Evolutionary conservation across 345 rosid genomes (phyloP), one percentile per base, ranked within the genome.

Genomic region (Populus tremula): DNA sequence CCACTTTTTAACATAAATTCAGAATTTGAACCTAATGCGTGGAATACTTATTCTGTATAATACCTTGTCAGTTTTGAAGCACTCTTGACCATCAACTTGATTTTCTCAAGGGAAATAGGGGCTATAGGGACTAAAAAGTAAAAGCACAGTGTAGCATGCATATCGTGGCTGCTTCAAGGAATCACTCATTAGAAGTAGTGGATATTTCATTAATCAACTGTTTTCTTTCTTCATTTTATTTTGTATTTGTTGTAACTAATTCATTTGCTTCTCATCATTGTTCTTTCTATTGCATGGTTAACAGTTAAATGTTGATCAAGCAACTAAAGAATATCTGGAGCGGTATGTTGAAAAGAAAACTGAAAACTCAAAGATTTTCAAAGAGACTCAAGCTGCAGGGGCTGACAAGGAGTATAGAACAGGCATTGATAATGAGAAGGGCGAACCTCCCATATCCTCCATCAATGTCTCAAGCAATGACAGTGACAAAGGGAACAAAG

Each of bases 241-340:
- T 27, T 39, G 36, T 23, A 5, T 21, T 62, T 20, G 4, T 16
- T 27, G 29, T 31, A 2, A 75, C 29, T 27, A 25, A 35, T n/a
- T 21, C 36, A 54, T 56, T 13, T 13, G 21, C 16, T 1, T 68
- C 45, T 61, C 63, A 79, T 73, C 16, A n/a, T 31, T n/a, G 59
- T 45, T 2, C 20, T 14, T 75, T 33, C 69, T 9, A 68, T 76
- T 62, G 17, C 41, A 29, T 74, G 43, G 13, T 73, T 38, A 50
- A 72, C 86, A 94, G 99, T 85, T 96, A 69, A 96, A 96, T 81
- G 93, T 92, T 83, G 89, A 89, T 83, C 92, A 92, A 87, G 98
- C 97, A 75, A 96, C 99, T 63, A 90, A 83, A 82, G 94, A 91
- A 69, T 96, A 92, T 86, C 84, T 96, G 77, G 86, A 86, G 85